Base-by-base conservation (phyloP, 164 flowering plant genomes). In the Dillenia turbinata region DNA sequence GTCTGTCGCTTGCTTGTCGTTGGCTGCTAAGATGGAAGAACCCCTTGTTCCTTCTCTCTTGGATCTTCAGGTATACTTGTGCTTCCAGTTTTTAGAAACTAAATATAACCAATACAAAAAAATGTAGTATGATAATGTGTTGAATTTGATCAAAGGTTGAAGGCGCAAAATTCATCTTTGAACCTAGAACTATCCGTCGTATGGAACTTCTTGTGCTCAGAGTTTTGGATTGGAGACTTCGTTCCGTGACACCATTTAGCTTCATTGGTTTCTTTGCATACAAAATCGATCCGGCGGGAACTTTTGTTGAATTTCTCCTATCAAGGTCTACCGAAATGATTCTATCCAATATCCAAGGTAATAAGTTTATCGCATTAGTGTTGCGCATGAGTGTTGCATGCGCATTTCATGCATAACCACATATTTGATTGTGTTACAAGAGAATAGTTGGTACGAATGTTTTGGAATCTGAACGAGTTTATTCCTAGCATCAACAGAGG, bases 1-100 rank as follows among this genome's bases (percentile, higher is more conserved):
- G 60, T 73, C 91, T 40, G 90, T 90, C 15, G 92, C 97, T 56
- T 90, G 97, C 68, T 78, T 95, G 74, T 92, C 97, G 2, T 73
- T 95, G 60, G 99, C 99, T 70, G 97, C 96, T 33, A 95, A 95
- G 59, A 81, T 95, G 97, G 97, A 95, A 79, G 99, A 95, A 79
- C 78, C 86, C 45, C 79, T 82, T 14, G 92, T 88, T 77, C 99
- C 99, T 74, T 73, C 87, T 69, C 83, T 92, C 1, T 49, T 84
- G 65, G 86, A 89, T 79, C 77, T 95, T 44, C 97, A 95, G 91
- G 99, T 91, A 77, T 15, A 22, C 62, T 8, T 26, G 19, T 56
- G 44, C 9, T 33, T 33, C 40, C 40, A 33, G 6, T 33, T 33
- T 33, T 33, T 33, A 33, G 40, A 33, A 5, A 33, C 7, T 33